phyloP scores from a whole-genome alignment of 768 basidiomycete genomes.

The Phanerodontia chrysosporium region DNA sequence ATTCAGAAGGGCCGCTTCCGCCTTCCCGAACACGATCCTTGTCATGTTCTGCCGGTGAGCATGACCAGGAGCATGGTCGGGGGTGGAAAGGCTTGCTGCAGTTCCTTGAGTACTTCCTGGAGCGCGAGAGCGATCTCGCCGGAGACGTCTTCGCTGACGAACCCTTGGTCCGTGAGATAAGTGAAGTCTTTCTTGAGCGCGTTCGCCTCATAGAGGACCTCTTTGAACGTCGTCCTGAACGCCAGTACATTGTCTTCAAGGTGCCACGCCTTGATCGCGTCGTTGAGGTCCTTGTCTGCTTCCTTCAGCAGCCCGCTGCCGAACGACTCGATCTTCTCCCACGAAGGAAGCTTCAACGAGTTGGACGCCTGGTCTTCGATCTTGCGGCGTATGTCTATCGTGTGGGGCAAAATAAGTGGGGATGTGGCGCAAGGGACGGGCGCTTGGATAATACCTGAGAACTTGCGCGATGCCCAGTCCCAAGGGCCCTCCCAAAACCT shows the following conservation, averaged over 20 bases:
- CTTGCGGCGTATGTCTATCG: background rate
- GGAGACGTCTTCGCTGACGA: conserved; percentile 14
- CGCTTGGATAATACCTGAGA: background rate
- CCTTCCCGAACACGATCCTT: conserved; percentile 19
- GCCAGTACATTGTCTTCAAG: background rate
- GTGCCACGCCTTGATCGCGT: background rate
- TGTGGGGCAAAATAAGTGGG: too few species aligned
- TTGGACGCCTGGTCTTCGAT: background rate
- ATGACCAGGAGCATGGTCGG: conserved; percentile 29
- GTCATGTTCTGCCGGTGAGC: conserved; percentile 22
- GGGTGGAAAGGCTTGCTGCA: conserved; percentile 25
- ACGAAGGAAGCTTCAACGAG: background rate
- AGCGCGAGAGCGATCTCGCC: conserved; percentile 14
- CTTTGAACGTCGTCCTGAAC: conserved; percentile 19
- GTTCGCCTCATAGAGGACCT: conserved; percentile 17
- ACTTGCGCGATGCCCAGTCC: background rate
- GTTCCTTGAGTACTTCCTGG: conserved; percentile 19
- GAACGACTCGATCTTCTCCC: background rate
- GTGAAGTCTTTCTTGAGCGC: conserved; percentile 10
- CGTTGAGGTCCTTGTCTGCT: background rate
- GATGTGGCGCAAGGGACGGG: too few species aligned
- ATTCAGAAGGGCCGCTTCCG: conserved; percentile 23
- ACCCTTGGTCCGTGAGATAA: background rate
- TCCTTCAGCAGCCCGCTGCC: background rate
- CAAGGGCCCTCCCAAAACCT: background rate